Conservation (phyloP, 2,329 filamentous ascomycete species). For the Sporothrix luriei region DNA sequence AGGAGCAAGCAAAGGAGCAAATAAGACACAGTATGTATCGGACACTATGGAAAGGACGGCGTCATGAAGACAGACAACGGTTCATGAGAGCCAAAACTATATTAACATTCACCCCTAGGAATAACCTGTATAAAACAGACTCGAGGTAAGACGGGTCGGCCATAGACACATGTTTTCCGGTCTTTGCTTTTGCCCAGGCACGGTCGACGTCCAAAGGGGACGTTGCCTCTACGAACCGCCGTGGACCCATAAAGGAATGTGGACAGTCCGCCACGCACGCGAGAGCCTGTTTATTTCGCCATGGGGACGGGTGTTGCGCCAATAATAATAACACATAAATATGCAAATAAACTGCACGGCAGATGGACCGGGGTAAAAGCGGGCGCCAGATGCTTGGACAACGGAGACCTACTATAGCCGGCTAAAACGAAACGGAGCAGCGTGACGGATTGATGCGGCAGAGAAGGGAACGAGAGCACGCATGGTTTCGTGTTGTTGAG, state of each 20-base stretch:
- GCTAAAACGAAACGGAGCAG: not conserved
- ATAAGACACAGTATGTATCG: not conserved
- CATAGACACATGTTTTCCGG: slow-evolving; percentile 24
- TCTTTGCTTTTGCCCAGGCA: not conserved
- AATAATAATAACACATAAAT: not conserved
- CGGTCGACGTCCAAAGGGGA: not conserved
- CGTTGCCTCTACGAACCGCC: not conserved
- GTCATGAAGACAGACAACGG: not conserved
- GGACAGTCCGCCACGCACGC: not conserved
- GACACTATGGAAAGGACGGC: not conserved
- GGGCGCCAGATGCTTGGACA: not conserved
- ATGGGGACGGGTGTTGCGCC: not conserved
- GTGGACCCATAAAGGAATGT: not conserved
- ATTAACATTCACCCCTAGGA: not conserved
- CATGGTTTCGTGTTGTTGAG: not conserved
- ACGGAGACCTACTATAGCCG: slow-evolving; percentile 5
- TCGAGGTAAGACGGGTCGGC: slow-evolving; percentile 10
- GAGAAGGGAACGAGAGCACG: not conserved
- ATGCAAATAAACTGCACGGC: not conserved
- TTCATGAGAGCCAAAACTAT: no score
- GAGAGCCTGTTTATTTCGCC: slow-evolving; percentile 25
- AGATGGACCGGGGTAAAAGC: slow-evolving; percentile 19
- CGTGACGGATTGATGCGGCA: not conserved
- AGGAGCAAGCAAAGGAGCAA: no score
- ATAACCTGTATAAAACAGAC: not conserved